These are phyloP conservation scores for Mycena pura DNA, from an alignment of 768 basidiomycete species.

Conservation along the genomic window DNA sequence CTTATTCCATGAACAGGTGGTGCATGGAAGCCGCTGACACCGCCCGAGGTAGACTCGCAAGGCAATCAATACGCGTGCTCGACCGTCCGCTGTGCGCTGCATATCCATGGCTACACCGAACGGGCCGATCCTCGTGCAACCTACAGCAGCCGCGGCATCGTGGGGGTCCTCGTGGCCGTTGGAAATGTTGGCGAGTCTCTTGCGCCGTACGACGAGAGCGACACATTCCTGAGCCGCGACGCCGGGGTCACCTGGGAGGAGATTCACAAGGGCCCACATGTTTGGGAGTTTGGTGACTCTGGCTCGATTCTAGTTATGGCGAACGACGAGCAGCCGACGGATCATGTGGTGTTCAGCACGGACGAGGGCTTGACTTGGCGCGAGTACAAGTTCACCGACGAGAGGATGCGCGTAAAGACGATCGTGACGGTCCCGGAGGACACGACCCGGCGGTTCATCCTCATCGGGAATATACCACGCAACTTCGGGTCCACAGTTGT, in stretches of 20 bases:
- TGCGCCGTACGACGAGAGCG: slow-evolving; percentile 80
- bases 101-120: slow-evolving; percentile 96
- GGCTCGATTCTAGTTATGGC: slow-evolving; percentile 92
- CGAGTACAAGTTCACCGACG: slow-evolving; percentile 81
- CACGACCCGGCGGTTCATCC: slow-evolving; percentile 88
- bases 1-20: slow-evolving; percentile 65
- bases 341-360: slow-evolving; percentile 86
- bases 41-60: slow-evolving; percentile 78
- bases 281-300: slow-evolving; percentile 98
- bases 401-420: slow-evolving; percentile 73
- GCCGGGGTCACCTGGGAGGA: slow-evolving; percentile 98
- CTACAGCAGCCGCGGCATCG: slow-evolving; percentile 88
- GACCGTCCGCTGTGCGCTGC: slow-evolving; percentile 75
- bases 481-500: slow-evolving; percentile 63
- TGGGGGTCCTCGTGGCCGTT: slow-evolving; percentile 93
- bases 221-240: slow-evolving; percentile 95
- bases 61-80: slow-evolving; percentile 75
- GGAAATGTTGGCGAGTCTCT: slow-evolving; percentile 92
- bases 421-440: slow-evolving; percentile 91
- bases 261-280: slow-evolving; percentile 94
- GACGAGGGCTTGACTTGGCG: slow-evolving; percentile 90
- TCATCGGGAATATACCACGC: slow-evolving; percentile 71
- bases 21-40: slow-evolving; percentile 82
- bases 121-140: slow-evolving; percentile 88
- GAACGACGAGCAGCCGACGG: slow-evolving; percentile 92